phyloP scores from a whole-genome alignment of 495 filamentous ascomycete genomes.

The Collariella sp. region DNA sequence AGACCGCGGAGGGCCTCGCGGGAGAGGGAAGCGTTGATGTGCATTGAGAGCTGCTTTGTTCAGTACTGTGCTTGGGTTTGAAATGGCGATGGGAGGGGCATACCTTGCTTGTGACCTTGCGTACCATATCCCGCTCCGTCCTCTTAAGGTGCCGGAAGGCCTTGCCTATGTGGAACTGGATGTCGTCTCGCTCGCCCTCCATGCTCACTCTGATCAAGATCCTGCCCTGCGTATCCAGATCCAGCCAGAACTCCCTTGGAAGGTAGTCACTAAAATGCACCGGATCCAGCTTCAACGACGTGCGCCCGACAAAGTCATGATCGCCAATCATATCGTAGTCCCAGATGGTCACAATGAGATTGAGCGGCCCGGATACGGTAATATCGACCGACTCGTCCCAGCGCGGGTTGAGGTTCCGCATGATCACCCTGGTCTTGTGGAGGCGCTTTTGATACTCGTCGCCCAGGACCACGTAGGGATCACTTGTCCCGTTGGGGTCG shows the following conservation, averaged over 20 bases:
- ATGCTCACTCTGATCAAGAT: conserved; percentile 87
- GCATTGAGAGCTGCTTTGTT: conserved; percentile 66
- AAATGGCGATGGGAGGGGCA: conserved; percentile 15
- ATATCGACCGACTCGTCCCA: conserved; percentile 99
- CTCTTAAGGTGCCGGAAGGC: conserved; percentile 91
- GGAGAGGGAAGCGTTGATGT: conserved; percentile 86
- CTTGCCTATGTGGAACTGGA: conserved; percentile 98
- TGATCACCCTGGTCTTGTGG: conserved; percentile 86
- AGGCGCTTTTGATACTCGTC: conserved; percentile 99
- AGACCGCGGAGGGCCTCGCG: conserved; percentile 66
- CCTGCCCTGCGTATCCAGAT: conserved; percentile 91
- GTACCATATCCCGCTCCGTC: conserved; percentile 94
- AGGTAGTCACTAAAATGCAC: conserved; percentile 92
- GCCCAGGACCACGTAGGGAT: conserved; percentile 93
- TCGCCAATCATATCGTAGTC: conserved; percentile 97
- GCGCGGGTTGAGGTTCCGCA: conserved; percentile 83
- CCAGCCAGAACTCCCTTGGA: conserved; percentile 92
- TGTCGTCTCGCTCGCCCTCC: conserved; percentile 97
- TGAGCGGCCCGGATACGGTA: conserved; percentile 80
- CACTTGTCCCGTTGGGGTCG: conserved; percentile 86
- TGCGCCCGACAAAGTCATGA: conserved; percentile 93
- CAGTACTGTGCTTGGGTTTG: conserved; percentile 6
- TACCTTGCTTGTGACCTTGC: conserved; percentile 96
- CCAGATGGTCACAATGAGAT: conserved; percentile 96
- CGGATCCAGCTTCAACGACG: conserved; percentile 89